Percentiles rank a stretch among this genome's conserved stretches.
Evolutionary conservation across 2,329 filamentous ascomycete species (phyloP).

Genomic region (Fusarium vanettenii): DNA sequence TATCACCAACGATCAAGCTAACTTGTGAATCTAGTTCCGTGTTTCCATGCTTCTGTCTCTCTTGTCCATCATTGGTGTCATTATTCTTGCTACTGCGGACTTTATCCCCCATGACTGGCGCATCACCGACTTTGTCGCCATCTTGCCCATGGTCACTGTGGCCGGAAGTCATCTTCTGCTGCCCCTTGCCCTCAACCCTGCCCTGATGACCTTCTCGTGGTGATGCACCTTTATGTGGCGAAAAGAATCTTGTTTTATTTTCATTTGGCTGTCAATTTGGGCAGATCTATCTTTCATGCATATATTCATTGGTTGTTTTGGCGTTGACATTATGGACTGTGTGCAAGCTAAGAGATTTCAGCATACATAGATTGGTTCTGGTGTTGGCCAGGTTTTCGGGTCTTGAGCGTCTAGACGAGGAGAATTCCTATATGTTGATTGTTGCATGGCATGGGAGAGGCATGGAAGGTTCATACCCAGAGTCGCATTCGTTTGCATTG

Average conservation of each 20-base stretch:
- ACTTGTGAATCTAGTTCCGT: conserved; percentile 68
- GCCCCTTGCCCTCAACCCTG: conserved; percentile 81
- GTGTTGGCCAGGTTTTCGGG: not conserved
- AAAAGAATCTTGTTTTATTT: conserved; percentile 9
- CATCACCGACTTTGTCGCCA: conserved; percentile 79
- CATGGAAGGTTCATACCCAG: conserved; percentile 24
- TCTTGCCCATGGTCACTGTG: conserved; percentile 81
- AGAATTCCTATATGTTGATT: not conserved
- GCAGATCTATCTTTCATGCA: not conserved
- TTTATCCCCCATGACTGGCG: conserved; percentile 75
- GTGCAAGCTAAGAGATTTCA: not conserved
- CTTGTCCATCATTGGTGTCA: conserved; percentile 69
- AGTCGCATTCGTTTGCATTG: conserved; percentile 10
- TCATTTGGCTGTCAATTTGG: conserved; percentile 2
- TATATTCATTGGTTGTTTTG: not conserved
- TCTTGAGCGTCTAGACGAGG: not conserved
- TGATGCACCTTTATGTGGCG: conserved; percentile 47
- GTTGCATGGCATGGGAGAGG: not conserved
- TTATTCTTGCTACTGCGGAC: conserved; percentile 70
- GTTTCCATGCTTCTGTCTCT: conserved; percentile 74
- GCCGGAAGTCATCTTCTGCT: conserved; percentile 75
- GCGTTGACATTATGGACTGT: not conserved
- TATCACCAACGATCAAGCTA: conserved; percentile 39
- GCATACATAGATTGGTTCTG: not conserved
- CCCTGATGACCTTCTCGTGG: conserved; percentile 83